Evolutionary conservation across 768 basidiomycete genomes (phyloP).

Genomic region (Russula foetens): DNA sequence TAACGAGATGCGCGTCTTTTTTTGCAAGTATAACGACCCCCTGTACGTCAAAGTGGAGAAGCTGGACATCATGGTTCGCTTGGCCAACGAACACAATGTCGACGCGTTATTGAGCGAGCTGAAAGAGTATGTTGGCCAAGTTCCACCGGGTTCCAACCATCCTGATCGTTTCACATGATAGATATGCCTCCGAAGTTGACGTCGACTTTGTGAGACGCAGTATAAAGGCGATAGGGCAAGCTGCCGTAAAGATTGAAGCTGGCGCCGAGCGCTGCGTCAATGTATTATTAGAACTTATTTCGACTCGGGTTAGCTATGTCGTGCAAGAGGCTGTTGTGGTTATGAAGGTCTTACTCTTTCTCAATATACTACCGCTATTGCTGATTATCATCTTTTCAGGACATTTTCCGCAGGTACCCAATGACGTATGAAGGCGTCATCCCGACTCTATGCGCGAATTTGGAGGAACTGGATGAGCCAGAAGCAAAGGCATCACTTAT

Average conservation of each 20-base stretch:
- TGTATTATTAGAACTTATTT: conserved; percentile 87
- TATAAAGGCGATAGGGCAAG: conserved; percentile 92
- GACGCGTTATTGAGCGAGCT: conserved; percentile 92
- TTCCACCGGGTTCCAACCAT: neutral
- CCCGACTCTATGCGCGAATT: conserved; percentile 86
- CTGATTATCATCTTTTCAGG: conserved; percentile 39
- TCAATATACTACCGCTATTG: neutral
- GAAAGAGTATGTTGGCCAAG: conserved; percentile 65
- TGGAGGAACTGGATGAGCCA: conserved; percentile 95
- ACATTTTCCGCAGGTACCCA: conserved; percentile 97
- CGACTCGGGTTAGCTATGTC: conserved; percentile 90
- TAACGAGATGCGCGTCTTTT: conserved; percentile 98
- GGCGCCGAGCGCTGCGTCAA: conserved; percentile 94
- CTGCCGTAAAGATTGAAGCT: conserved; percentile 89
- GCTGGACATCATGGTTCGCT: conserved; percentile 94
- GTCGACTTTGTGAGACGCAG: conserved; percentile 96
- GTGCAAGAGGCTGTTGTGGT: conserved; percentile 98
- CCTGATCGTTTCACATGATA: conserved; percentile 27
- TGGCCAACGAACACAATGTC: conserved; percentile 87
- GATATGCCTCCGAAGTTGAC: conserved; percentile 95
- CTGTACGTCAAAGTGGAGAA: conserved; percentile 99
- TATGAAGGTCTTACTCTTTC: conserved; percentile 68
- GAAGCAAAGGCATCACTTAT: conserved; percentile 97
- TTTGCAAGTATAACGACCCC: conserved; percentile 99
- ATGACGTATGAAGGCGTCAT: conserved; percentile 96